phyloP scores from a whole-genome alignment of 2,329 filamentous ascomycete species.

The Penicillium sclerotiorum region DNA sequence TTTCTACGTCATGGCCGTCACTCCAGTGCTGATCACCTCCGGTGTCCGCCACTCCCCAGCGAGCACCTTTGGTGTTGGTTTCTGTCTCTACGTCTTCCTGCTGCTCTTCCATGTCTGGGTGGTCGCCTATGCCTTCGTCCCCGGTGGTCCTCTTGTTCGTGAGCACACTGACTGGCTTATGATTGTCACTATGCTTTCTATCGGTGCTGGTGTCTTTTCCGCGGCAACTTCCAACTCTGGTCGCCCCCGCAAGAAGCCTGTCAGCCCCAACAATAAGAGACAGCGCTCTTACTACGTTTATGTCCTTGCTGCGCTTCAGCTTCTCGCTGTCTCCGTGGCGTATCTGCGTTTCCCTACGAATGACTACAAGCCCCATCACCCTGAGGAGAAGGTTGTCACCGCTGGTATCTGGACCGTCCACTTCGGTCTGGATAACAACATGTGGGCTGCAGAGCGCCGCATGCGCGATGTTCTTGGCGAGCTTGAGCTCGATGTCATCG shows the following conservation, averaged over 20 bases:
- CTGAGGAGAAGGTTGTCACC: slow-evolving; percentile 82
- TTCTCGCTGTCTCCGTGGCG: slow-evolving; percentile 76
- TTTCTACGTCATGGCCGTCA: slow-evolving; percentile 78
- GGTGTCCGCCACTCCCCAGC: slow-evolving; percentile 77
- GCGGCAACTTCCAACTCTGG: slow-evolving; percentile 57
- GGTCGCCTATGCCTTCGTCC: slow-evolving; percentile 96
- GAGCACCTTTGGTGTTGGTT: slow-evolving; percentile 81
- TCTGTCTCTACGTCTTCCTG: slow-evolving; percentile 89
- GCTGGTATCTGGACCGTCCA: slow-evolving; percentile 99
- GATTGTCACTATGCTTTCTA: slow-evolving; percentile 77
- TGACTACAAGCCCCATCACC: slow-evolving; percentile 88
- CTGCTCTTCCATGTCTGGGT: slow-evolving; percentile 99
- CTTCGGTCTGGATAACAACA: slow-evolving; percentile 96
- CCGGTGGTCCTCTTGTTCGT: slow-evolving; percentile 85
- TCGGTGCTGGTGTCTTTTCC: slow-evolving; percentile 83
- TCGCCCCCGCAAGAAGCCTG: slow-evolving; percentile 41
- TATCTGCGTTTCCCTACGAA: slow-evolving; percentile 92
- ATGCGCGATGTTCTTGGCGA: slow-evolving; percentile 91
- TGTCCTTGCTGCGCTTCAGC: slow-evolving; percentile 72
- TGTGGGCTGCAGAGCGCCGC: slow-evolving; percentile 95
- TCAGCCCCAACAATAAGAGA: slow-evolving; percentile 46
- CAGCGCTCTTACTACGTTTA: slow-evolving; percentile 70
- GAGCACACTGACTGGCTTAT: slow-evolving; percentile 97
- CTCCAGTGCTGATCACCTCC: slow-evolving; percentile 73
- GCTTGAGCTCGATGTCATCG: slow-evolving; percentile 94